phyloP scores from a whole-genome alignment of 2,329 filamentous ascomycete species.

The Capronia epimyces region DNA sequence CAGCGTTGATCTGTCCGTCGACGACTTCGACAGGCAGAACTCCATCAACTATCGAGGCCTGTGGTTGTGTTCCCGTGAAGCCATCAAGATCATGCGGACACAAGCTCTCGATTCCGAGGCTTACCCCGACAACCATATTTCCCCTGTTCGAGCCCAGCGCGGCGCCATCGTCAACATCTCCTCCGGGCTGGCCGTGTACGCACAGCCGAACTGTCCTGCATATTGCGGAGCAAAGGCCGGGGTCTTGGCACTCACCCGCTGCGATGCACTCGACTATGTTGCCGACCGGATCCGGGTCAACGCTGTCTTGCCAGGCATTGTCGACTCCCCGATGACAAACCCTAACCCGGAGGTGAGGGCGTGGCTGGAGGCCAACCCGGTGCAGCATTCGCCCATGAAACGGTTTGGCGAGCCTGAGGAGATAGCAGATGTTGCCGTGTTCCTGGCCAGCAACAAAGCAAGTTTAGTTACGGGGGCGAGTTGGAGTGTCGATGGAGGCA shows the following conservation, averaged over 20 bases:
- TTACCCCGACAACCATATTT: constrained; percentile 34
- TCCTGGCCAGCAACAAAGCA: constrained; percentile 14
- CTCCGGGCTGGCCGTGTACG: constrained; percentile 47
- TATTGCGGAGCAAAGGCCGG: constrained; percentile 44
- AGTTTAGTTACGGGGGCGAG: constrained; percentile 13
- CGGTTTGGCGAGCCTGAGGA: constrained; percentile 49
- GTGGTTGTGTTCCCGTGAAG: constrained; percentile 46
- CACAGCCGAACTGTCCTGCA: constrained; percentile 32
- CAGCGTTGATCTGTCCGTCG: constrained; percentile 44
- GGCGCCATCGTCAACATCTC: constrained; percentile 51
- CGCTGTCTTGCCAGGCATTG: constrained; percentile 40
- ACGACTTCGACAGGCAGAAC: constrained; percentile 51
- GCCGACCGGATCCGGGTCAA: constrained; percentile 36
- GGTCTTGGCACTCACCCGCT: constrained; percentile 42
- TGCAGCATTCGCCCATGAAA: constrained; percentile 33
- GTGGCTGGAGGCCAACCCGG: constrained; percentile 10
- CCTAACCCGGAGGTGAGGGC: constrained; percentile 6
- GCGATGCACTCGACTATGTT: constrained; percentile 34
- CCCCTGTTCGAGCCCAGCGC: constrained; percentile 34
- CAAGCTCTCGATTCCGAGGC: constrained; percentile 38
- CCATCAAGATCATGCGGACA: constrained; percentile 41
- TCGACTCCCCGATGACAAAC: constrained; percentile 45
- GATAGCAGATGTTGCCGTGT: constrained; percentile 62
- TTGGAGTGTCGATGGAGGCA: constrained; percentile 15
- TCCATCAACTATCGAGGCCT: constrained; percentile 52